Evolutionary conservation across 1,284 basidiomycete genomes (phyloP).

Genomic region (Phellopilus nigrolimitatus): DNA sequence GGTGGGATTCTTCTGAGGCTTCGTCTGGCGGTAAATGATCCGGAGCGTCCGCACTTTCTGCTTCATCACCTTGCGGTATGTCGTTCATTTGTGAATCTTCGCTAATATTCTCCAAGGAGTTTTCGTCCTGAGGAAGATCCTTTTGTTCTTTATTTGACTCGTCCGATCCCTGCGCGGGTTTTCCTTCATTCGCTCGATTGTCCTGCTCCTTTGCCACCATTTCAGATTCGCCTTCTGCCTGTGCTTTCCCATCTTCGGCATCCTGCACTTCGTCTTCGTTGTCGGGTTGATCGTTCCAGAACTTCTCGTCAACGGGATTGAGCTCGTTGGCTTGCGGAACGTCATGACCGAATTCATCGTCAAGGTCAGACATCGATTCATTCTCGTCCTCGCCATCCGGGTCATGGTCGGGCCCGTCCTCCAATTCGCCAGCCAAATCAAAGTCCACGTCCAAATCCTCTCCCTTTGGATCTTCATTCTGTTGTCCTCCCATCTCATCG

Average conservation of each 20-base stretch:
- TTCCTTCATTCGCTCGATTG: background rate
- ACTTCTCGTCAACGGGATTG: constrained; percentile 38
- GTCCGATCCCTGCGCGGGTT: background rate
- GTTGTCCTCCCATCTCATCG: constrained; percentile 56
- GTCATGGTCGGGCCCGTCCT: constrained; percentile 58
- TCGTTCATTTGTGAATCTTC: constrained; percentile 6
- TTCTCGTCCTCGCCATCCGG: constrained; percentile 29
- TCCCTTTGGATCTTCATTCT: constrained; percentile 67
- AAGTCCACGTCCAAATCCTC: constrained; percentile 53
- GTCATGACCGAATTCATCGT: constrained; percentile 37
- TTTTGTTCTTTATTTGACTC: background rate
- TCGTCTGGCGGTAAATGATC: no score
- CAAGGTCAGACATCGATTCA: constrained; percentile 27
- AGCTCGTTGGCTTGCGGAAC: constrained; percentile 36
- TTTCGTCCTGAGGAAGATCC: background rate
- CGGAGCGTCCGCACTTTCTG: background rate
- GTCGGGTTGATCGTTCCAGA: constrained; percentile 31
- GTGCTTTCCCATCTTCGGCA: background rate
- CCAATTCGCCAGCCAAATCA: constrained; percentile 73
- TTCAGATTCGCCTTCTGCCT: background rate
- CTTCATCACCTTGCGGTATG: constrained; percentile 7
- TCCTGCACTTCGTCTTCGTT: constrained; percentile 10
- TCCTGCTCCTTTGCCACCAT: background rate
- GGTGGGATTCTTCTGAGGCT: no score
- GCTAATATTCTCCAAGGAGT: no score